A percentile compares a stretch with the other conserved stretches of the same genome.
Evolutionary conservation across 768 basidiomycete species (phyloP).

Genomic region (Xerocomellus intermedius): DNA sequence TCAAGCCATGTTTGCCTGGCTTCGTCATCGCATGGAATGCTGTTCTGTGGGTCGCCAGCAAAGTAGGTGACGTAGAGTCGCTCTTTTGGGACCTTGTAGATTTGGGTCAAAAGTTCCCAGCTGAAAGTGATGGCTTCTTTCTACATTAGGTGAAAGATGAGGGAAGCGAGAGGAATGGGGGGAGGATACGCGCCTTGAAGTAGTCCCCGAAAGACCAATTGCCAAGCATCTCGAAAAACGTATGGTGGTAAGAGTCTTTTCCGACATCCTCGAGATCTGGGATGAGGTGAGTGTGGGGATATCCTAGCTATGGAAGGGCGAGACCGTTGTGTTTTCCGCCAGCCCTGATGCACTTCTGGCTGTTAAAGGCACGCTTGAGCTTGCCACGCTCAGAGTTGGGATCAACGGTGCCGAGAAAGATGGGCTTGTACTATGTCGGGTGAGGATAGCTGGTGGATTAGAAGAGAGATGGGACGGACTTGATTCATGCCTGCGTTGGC

Average conservation of each 20-base stretch:
- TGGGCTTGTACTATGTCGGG: conserved; percentile 78
- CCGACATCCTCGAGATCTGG: conserved; percentile 98
- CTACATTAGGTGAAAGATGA: conserved; percentile 39
- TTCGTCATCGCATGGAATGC: conserved; percentile 85
- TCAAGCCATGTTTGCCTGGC: conserved; percentile 84
- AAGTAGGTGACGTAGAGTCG: conserved; percentile 97
- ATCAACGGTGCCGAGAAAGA: conserved; percentile 98
- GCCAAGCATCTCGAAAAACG: conserved; percentile 99
- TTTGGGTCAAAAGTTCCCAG: conserved; percentile 90
- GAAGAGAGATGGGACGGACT: conserved; percentile 38
- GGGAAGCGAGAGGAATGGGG: neutral
- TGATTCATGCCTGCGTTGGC: conserved; percentile 99
- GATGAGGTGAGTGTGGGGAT: conserved; percentile 1
- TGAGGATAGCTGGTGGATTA: conserved; percentile 1
- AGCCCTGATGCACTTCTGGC: conserved; percentile 97
- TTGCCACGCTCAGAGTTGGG: conserved; percentile 89
- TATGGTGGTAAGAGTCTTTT: conserved; percentile 97
- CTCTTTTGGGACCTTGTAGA: conserved; percentile 86
- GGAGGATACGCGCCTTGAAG: conserved; percentile 74
- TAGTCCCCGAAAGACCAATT: conserved; percentile 99
- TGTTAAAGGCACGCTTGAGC: conserved; percentile 91
- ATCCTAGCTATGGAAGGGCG: conserved; percentile 7
- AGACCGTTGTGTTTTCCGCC: conserved; percentile 98
- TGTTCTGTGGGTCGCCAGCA: conserved; percentile 85
- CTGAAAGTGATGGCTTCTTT: conserved; percentile 91